These are phyloP conservation scores for Candida ponderosae DNA, from an alignment of 805 yeast species.

Conservation along the genomic window DNA sequence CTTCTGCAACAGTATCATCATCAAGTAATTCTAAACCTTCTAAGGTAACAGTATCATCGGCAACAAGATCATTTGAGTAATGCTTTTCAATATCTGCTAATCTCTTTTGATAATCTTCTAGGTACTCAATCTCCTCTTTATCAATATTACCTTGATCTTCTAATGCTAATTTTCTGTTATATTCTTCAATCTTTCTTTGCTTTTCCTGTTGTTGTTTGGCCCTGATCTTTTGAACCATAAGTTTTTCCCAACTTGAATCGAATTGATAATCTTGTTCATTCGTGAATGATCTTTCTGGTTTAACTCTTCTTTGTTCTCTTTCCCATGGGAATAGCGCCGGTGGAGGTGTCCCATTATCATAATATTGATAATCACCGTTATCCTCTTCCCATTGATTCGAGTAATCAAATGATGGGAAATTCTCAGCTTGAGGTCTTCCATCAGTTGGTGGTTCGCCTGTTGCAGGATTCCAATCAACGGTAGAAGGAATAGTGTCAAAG, in stretches of 20 bases:
- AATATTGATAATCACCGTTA: not conserved
- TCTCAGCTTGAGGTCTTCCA: slow-evolving; percentile 19
- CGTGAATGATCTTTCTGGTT: slow-evolving; percentile 16
- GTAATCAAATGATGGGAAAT: slow-evolving; percentile 14
- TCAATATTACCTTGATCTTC: too few species aligned
- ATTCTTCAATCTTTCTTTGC: not conserved
- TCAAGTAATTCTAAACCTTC: not conserved
- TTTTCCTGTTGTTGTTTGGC: slow-evolving; percentile 4
- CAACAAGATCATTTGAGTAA: slow-evolving; percentile 2
- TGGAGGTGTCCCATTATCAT: slow-evolving; percentile 8
- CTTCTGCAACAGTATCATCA: not conserved
- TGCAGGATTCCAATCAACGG: slow-evolving; percentile 35
- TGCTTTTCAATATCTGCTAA: slow-evolving; percentile 14
- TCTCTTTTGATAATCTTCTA: slow-evolving; percentile 11
- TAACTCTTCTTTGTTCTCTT: slow-evolving; percentile 5
- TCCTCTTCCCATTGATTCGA: slow-evolving; percentile 13
- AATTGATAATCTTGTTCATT: slow-evolving; percentile 3
- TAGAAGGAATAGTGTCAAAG: slow-evolving; percentile 11
- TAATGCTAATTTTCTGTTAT: slow-evolving; percentile 1
- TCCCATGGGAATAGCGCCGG: slow-evolving; percentile 25
- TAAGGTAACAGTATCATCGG: not conserved
- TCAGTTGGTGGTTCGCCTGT: slow-evolving; percentile 32
- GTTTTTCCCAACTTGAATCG: slow-evolving; percentile 13
- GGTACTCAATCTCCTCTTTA: slow-evolving; percentile 6
- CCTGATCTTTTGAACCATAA: slow-evolving; percentile 15